Evolutionary conservation across 768 basidiomycete species (phyloP).

Genomic region (Tylopilus sp.): DNA sequence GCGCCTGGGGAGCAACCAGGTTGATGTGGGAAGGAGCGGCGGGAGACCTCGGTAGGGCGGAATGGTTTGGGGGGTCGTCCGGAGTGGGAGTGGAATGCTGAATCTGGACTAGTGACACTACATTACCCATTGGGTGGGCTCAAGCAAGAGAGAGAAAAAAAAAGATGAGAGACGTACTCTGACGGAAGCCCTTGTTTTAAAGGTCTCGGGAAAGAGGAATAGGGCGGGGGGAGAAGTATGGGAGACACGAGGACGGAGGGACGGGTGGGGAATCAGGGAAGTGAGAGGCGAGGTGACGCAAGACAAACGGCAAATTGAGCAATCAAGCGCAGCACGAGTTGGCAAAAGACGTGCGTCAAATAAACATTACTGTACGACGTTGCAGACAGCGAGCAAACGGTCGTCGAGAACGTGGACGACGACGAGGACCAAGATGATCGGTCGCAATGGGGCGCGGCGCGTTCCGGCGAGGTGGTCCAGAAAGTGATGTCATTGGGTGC

Average conservation of each 20-base stretch:
- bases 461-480: slow-evolving; percentile 26
- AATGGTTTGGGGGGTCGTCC: slow-evolving; percentile 11
- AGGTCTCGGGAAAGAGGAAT: slow-evolving; percentile 15
- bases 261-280: slow-evolving; percentile 16
- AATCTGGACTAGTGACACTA: slow-evolving; percentile 32
- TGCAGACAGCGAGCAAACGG: slow-evolving; percentile 6
- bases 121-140: slow-evolving; percentile 26
- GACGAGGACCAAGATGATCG: slow-evolving; percentile 20
- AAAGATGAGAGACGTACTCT: slow-evolving; percentile 22
- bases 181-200: slow-evolving; percentile 15
- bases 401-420: slow-evolving; percentile 23
- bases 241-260: slow-evolving; percentile 28
- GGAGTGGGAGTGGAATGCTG: slow-evolving; percentile 21
- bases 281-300: slow-evolving; percentile 18
- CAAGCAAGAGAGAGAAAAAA: not conserved
- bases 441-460: slow-evolving; percentile 17
- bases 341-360: not conserved
- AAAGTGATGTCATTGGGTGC: slow-evolving; percentile 34
- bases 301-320: slow-evolving; percentile 12
- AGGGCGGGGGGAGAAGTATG: slow-evolving; percentile 28
- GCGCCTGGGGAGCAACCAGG: slow-evolving; percentile 32
- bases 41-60: slow-evolving; percentile 13
- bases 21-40: slow-evolving; percentile 34
- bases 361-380: slow-evolving; percentile 15
- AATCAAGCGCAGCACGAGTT: slow-evolving; percentile 18